Base-by-base conservation (phyloP, 768 basidiomycete species). In the Leucocoprinus birnbaumii region DNA sequence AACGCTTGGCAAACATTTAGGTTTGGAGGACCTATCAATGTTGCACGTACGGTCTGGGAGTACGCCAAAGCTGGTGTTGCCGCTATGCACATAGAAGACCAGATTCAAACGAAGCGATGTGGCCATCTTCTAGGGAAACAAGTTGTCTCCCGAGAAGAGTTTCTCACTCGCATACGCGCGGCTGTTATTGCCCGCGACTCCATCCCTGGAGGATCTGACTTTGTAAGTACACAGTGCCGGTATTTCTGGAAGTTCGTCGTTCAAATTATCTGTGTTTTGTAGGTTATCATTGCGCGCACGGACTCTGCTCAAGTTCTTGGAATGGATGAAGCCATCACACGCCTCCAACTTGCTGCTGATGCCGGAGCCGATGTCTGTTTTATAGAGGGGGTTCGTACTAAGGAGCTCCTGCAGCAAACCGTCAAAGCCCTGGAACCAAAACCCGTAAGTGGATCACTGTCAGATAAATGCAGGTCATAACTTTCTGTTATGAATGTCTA, bases 41-140 rank as follows among this genome's bases (percentile, higher is more conserved):
- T 90, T 25, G 85, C 86, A 10, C 86, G 87, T 37, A 90, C 88
- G 2, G 84, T 91, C 9, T 77, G 72, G n/a, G 80, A 87, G 66
- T 90, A 89, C 57, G 79, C 72, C 3, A 78, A 78, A 44, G 80
- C 85, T 13, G 88, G 89, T 25, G 82, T 89, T 19, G 89, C 88
- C 16, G 89, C 74, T 3, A 75, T 88, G 62, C 88, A 91, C 65
- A 89, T 91, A 37, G 88, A 91, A 67, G 88, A 89, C 62, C 88
- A 91, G 69, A 86, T 89, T 1, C 89, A 89, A 65, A 89, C 86
- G 1, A 90, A 90, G 67, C 81, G 88, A 53, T 91, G 88, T 57
- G 88, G 89, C 1, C 89, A 91, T 65, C 71, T 91, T 42, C 76
- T 88, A 65, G 89, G 89, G 46, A 91, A 91, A 68, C 87, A 89